Evolutionary conservation across 1,284 basidiomycete species (phyloP).

Genomic region (Melampsora abietis-canadensis): DNA sequence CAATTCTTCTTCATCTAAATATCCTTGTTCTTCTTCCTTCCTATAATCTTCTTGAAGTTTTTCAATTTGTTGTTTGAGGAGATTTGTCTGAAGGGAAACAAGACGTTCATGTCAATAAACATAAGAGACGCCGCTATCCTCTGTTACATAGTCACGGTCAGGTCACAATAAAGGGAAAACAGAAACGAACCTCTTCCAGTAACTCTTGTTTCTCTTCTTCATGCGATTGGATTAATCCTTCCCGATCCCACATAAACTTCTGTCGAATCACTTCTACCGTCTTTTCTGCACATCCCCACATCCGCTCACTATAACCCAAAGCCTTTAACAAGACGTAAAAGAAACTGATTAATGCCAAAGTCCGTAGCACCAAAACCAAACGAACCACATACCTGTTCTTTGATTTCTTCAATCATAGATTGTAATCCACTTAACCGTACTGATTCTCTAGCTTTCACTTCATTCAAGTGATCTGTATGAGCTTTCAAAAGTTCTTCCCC

Average conservation of each 20-base stretch:
- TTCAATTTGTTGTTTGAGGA: conserved; percentile 39
- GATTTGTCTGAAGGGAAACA: conserved; percentile 16
- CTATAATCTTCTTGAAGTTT: conserved; percentile 11
- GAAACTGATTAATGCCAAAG: not conserved
- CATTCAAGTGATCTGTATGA: not conserved
- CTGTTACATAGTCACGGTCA: not conserved
- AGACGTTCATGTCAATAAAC: not conserved
- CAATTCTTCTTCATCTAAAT: conserved; percentile 26
- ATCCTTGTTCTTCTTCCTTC: conserved; percentile 21
- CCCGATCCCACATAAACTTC: conserved; percentile 24
- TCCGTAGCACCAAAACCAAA: not conserved
- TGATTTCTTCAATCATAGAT: not conserved
- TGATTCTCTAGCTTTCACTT: conserved; percentile 1
- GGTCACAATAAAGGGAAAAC: not conserved
- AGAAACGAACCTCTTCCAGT: conserved; percentile 29
- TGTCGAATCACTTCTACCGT: conserved; percentile 22
- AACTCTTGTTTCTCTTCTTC: conserved; percentile 36
- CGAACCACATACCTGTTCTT: not conserved
- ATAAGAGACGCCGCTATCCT: not conserved
- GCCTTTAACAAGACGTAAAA: conserved; percentile 12
- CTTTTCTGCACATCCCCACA: conserved; percentile 22
- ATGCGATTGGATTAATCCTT: conserved; percentile 32
- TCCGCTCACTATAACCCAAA: conserved; percentile 20
- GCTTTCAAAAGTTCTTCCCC: not conserved
- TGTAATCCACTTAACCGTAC: not conserved